These are phyloP conservation scores for Trypanosoma scelopori DNA, from an alignment of 208 protist species.

Conservation along the genomic window DNA sequence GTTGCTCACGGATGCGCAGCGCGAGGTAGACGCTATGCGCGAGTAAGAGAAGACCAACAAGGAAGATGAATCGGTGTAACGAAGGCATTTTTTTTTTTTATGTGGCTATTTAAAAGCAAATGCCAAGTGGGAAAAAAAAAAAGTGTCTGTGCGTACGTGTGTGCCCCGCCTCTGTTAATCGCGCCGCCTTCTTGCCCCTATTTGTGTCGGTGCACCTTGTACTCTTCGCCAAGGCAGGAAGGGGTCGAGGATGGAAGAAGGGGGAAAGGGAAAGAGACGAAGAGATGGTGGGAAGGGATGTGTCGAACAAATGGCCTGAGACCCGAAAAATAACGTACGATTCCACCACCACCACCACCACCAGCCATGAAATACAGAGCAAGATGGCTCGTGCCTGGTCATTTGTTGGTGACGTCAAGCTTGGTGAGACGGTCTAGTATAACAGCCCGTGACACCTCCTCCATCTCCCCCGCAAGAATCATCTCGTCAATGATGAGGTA, in stretches of 20 bases:
- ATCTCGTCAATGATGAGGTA: constrained; percentile 99
- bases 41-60: constrained; percentile 56
- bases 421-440: constrained; percentile 92
- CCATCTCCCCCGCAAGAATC: constrained; percentile 97
- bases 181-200: too few species aligned
- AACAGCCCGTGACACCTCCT: constrained; percentile 95
- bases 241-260: constrained; percentile 3
- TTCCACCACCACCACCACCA: not conserved
- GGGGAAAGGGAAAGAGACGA: constrained; percentile 14
- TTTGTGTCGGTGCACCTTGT: too few species aligned
- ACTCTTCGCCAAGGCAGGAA: not conserved
- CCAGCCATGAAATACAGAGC: not conserved
- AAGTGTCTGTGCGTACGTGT: too few species aligned
- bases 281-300: not conserved
- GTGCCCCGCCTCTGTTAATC: not conserved
- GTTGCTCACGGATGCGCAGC: constrained; percentile 54
- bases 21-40: constrained; percentile 70
- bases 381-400: not conserved
- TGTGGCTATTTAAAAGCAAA: constrained; percentile 9
- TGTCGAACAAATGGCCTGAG: not conserved
- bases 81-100: constrained; percentile 10
- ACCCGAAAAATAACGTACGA: not conserved
- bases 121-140: not conserved
- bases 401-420: constrained; percentile 90
- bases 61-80: constrained; percentile 36